These are phyloP conservation scores for Chaetomium olivaceum DNA, from an alignment of 2,329 filamentous ascomycete genomes.

Conservation along the genomic window DNA sequence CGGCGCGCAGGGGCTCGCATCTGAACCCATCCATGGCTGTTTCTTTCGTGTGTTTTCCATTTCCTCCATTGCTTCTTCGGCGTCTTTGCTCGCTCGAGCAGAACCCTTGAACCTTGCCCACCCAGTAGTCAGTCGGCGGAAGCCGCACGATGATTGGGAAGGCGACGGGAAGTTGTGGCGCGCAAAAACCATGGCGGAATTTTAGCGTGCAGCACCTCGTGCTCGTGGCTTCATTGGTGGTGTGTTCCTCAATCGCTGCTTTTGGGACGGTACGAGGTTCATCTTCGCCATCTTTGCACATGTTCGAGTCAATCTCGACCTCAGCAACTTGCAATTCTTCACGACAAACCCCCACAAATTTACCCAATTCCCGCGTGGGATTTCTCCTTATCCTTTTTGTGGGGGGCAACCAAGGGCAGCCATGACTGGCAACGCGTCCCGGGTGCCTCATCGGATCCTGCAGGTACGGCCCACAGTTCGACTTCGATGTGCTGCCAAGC, in stretches of 20 bases:
- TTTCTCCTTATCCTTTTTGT: background rate
- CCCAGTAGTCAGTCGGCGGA: background rate
- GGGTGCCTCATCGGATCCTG: background rate
- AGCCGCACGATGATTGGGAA: background rate
- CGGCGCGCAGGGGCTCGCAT: background rate
- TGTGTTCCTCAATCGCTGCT: background rate
- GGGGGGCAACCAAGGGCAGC: background rate
- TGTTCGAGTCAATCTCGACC: background rate
- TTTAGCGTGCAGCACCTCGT: constrained; percentile 2
- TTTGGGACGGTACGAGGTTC: background rate
- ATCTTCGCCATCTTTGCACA: background rate
- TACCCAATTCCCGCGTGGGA: background rate
- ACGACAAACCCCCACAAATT: background rate
- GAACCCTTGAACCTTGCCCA: background rate
- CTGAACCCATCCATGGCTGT: background rate
- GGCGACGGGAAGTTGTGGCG: constrained; percentile 1
- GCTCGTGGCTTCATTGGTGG: background rate
- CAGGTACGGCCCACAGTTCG: background rate
- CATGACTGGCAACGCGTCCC: background rate
- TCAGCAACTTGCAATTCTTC: background rate
- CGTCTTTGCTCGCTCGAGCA: background rate
- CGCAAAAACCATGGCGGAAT: background rate
- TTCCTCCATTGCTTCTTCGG: background rate
- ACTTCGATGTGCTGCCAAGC: background rate
- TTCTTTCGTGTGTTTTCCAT: background rate